Evolutionary conservation across 179 eudicot genomes (phyloP), one percentile per base, ranked within the genome.

Genomic region (Silene noctiflora): DNA sequence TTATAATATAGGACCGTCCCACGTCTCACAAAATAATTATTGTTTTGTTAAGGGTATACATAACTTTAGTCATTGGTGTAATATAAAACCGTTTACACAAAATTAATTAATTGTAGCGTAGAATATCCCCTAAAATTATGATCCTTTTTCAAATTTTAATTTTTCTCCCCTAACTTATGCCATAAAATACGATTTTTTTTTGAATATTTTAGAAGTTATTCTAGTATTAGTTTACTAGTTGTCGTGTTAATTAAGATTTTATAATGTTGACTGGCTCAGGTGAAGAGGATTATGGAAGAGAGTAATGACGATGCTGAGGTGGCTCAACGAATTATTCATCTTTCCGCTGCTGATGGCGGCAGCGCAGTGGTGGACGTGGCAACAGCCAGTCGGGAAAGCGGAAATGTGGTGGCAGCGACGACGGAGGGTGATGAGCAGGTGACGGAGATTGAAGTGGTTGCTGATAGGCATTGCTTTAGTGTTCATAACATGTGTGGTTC

Each of bases 291-390:
- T 66, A 71, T 91, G 79, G 79, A 85, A 48, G 90, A 88, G 69
- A 87, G 90, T 76, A 75, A 73, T 64, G 90, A 90, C 76, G 86
- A 84, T 20, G 85, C 69, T 8, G 97, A 91, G 84, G 83, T 81
- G 74, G 90, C 84, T 25, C 77, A 81, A 67, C 83, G 62, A 79
- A 86, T 91, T 71, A 42, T 90, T 20, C 74, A 73, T 75, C 85
- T 89, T 44, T 64, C 77, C 17, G 39, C 68, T 13, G 29, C 13
- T 0, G 71, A 22, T 3, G 72, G 77, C 14, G 69, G 78, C 7
- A 75, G 12, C 20, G 67, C 16, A 69, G 48, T 12, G 65, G 71
- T 17, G 11, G 65, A 12, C 21, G 19, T 24, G 44, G 67, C 44
- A 64, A 66, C 35, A 60, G 61, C 46, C n/a, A 56, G 73, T n/a